Base-by-base conservation (phyloP, 805 yeast genomes). In the Ogataea chonburiensis region DNA sequence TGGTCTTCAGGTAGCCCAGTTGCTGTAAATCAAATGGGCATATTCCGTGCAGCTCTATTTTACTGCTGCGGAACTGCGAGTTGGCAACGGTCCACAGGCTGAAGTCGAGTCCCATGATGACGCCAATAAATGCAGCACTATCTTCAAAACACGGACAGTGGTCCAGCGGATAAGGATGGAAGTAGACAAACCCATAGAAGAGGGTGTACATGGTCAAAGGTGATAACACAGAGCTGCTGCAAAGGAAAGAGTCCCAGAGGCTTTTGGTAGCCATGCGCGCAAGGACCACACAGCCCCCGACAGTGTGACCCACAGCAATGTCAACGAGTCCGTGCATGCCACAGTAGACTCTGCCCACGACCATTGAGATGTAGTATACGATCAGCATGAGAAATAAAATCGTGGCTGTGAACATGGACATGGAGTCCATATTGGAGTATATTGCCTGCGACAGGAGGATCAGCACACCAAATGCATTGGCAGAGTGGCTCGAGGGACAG, bases 271-370 rank as follows among this genome's bases (percentile, higher is more conserved):
- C 42, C 28, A 55, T 46, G 34, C 95, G 64, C 15, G 71, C 52
- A n/a, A 67, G 28, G 43, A 75, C 75, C 22, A 82, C 66, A 0
- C 62, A 24, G 0, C 64, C 31, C 0, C 98, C 98, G 12, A 87
- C 63, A 0, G 73, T 1, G 0, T 75, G 62, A 5, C 98, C 98
- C 13, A 74, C 55, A 0, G 63, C 33, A 3, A 93, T 68, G 56
- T 93, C 98, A 15, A 84, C 61, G 42, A 85, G 73, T 3, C 98
- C 98, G 63, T 93, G 98, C 98, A 91, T 91, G 3, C 98, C 98
- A 58, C 96, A 88, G 63, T 93, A 91, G 7, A 91, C 53, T 38
- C 98, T 69, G 12, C 98, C 98, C 42, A 77, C 56, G 1, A 85
- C 73, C 42, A 93, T 66, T 6, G 88, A 76, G 23, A 69, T 41